Conservation (phyloP, 768 basidiomycete genomes). For the Auriscalpium vulgare region DNA sequence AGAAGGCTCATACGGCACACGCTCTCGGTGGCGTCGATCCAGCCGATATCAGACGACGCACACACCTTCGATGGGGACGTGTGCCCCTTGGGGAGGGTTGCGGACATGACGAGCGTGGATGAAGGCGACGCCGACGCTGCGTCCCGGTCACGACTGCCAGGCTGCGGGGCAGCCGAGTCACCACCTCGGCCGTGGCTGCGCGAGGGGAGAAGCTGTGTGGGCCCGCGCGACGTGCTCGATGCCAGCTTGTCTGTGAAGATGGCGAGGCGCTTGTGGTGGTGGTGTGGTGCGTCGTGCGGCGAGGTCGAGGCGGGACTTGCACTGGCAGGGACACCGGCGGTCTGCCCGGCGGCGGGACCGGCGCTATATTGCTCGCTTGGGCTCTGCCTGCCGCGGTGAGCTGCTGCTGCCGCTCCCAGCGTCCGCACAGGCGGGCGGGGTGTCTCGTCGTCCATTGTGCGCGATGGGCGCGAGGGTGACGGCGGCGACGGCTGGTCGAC, state of each 20-base stretch:
- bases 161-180: constrained; percentile 17
- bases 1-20: not conserved
- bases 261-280: constrained; percentile 7
- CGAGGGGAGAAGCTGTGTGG: constrained; percentile 12
- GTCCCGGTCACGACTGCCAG: constrained; percentile 12
- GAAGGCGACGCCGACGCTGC: constrained; percentile 20
- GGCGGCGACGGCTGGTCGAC: not conserved
- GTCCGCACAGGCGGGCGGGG: not conserved
- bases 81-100: constrained; percentile 17
- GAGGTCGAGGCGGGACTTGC: not conserved
- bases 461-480: not conserved
- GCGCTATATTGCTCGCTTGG: not conserved
- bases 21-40: no score
- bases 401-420: not conserved
- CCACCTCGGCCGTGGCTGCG: constrained; percentile 12
- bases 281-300: not conserved
- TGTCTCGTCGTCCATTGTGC: not conserved
- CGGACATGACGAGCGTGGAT: constrained; percentile 17
- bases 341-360: not conserved
- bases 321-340: not conserved
- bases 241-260: constrained; percentile 21
- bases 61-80: constrained; percentile 26
- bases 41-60: no score
- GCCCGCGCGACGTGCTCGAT: constrained; percentile 10
- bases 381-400: not conserved